Evolutionary conservation across 1,284 basidiomycete species (phyloP), one percentile per base, ranked within the genome.

Genomic region (Trametes versicolor): DNA sequence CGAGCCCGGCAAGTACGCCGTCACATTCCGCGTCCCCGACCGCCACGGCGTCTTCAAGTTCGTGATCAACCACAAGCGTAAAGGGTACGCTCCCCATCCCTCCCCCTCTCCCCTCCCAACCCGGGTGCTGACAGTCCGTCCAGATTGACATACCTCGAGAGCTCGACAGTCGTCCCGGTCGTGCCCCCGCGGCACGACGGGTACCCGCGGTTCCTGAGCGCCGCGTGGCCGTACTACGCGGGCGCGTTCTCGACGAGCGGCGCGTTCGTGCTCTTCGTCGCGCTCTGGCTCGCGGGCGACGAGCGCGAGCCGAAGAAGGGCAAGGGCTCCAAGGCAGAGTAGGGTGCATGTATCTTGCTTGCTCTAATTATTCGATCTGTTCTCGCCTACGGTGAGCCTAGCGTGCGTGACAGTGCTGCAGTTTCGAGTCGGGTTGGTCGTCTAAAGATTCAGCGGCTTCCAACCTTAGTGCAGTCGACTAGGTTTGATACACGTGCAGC

Each of bases 1-100:
- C 5, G 70, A 77, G 39, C 85, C 88, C 4, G 92, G 90, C 36
- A 86, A 85, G 67, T 98, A 96, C 80, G 83, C 85, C 12, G 85
- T 91, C 4, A 87, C 85, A 2, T 97, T 99, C 87, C 88, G 88
- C 48, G 90, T 92, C 3, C 97, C 97, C 3, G 97, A 99, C 79
- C 83, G 96, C 62, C 98, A 99, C 76, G 97, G 98, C 50, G 98
- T 99, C 15, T 99, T 98, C 87, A 98, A 98, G 75, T 97, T 99
- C 76, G 84, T 94, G 29, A 81, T 98, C 50, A 87, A 97, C 78
- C 91, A 95, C 81, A 95, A 93, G 76, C 89, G 97, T 60, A 89
- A 89, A 74, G 97, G 97, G 85, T 95, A 72, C 74, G 88, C 15
- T 2, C 76, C 7, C 15, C 4, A 8, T 39, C n/a, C 27, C 29